These are phyloP conservation scores for Talaromyces thailandensis DNA, from an alignment of 495 filamentous ascomycete species.

Conservation along the genomic window DNA sequence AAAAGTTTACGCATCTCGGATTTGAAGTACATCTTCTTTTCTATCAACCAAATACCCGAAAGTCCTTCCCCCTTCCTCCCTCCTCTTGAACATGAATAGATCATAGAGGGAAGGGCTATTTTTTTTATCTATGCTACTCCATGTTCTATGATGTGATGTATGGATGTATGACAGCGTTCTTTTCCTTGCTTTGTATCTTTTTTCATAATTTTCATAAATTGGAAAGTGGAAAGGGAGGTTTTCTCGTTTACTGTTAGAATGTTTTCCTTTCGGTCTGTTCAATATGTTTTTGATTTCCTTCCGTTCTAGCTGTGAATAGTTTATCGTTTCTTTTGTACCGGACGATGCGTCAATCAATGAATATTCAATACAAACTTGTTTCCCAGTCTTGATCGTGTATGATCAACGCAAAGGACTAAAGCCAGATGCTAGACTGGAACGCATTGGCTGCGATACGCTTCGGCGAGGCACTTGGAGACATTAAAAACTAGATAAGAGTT, in stretches of 20 bases:
- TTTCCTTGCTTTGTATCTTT: not conserved
- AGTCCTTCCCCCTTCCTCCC: constrained; percentile 1
- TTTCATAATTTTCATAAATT: constrained; percentile 4
- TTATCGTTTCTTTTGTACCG: not conserved
- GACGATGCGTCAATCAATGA: not conserved
- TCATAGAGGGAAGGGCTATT: not conserved
- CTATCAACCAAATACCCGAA: not conserved
- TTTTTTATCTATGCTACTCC: not conserved
- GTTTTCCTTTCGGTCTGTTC: not conserved
- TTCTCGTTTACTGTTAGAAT: not conserved
- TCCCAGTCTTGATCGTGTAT: not conserved
- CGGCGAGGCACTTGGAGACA: no score
- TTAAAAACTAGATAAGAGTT: not conserved
- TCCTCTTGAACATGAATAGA: constrained; percentile 1
- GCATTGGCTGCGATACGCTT: no score
- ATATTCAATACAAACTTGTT: not conserved
- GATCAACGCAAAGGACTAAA: not conserved
- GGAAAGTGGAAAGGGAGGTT: constrained; percentile 2
- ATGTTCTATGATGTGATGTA: constrained; percentile 4
- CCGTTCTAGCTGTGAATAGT: not conserved
- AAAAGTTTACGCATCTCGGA: not conserved
- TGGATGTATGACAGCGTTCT: constrained; percentile 4
- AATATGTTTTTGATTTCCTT: constrained; percentile 4
- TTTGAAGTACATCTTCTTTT: not conserved
- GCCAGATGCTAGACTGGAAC: not conserved